phyloP scores from a whole-genome alignment of 164 flowering plant genomes.

The Chimonanthus praecox region DNA sequence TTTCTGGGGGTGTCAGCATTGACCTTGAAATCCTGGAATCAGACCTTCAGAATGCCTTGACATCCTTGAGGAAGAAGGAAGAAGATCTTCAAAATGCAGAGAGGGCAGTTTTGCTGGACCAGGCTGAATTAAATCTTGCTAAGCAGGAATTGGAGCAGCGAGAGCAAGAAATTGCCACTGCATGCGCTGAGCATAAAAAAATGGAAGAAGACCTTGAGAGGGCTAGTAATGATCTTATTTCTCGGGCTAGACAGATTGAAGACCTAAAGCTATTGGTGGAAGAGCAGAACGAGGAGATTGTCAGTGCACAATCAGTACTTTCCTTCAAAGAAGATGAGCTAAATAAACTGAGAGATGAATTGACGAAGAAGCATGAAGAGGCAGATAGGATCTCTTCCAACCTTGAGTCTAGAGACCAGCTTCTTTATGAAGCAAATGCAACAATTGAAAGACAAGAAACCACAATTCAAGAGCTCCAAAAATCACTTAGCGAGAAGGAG shows the following conservation, averaged over 20 bases:
- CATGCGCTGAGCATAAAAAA: constrained; percentile 39
- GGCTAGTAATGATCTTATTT: constrained; percentile 48
- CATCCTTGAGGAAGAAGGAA: constrained; percentile 65
- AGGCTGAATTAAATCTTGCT: constrained; percentile 40
- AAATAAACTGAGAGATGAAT: constrained; percentile 42
- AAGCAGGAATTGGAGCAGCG: constrained; percentile 49
- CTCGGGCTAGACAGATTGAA: constrained; percentile 62
- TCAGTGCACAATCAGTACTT: constrained; percentile 29
- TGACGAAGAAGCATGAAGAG: constrained; percentile 47
- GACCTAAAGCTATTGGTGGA: constrained; percentile 51
- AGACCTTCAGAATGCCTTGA: constrained; percentile 65
- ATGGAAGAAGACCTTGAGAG: constrained; percentile 60
- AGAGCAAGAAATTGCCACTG: constrained; percentile 48
- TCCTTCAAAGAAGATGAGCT: constrained; percentile 57
- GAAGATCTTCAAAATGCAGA: constrained; percentile 69
- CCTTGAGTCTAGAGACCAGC: constrained; percentile 41
- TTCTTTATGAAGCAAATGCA: constrained; percentile 52
- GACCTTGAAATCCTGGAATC: constrained; percentile 54
- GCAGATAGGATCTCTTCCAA: constrained; percentile 30
- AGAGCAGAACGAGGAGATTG: constrained; percentile 46
- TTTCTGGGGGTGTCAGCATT: constrained; percentile 30
- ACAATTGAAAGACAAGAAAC: constrained; percentile 53
- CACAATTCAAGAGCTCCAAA: constrained; percentile 50
- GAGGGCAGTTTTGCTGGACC: constrained; percentile 43
- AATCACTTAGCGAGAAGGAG: constrained; percentile 42